Conservation (phyloP, 2,329 filamentous ascomycete species). For the Clonostachys byssicola region DNA sequence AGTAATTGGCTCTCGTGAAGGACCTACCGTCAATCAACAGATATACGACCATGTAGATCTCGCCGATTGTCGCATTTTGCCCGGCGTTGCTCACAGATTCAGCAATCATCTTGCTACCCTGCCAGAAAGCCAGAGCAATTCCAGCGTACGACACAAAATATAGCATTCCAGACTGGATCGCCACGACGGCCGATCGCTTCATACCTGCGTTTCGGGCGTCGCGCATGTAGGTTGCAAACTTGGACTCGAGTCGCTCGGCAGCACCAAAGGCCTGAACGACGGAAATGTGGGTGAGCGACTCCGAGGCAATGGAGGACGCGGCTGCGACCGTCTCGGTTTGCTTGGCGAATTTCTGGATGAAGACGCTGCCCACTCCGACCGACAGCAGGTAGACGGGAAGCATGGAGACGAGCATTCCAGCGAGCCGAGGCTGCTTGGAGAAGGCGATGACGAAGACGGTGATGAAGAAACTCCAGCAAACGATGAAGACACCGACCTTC, state of each 20-base stretch:
- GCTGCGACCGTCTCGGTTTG: conserved; percentile 65
- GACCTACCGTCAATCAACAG: conserved; percentile 55
- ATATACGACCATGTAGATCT: conserved; percentile 1
- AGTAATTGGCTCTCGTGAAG: conserved; percentile 41
- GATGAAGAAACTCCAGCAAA: conserved; percentile 68
- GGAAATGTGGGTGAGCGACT: conserved; percentile 80
- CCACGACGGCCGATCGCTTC: conserved; percentile 58
- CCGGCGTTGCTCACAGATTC: not conserved
- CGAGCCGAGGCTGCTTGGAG: conserved; percentile 78
- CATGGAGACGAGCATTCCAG: conserved; percentile 58
- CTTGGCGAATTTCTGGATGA: conserved; percentile 43
- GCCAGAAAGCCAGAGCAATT: conserved; percentile 77
- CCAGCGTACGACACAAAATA: conserved; percentile 39
- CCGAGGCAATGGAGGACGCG: conserved; percentile 77
- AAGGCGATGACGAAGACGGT: conserved; percentile 80
- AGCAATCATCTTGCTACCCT: conserved; percentile 48
- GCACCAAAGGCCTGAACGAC: conserved; percentile 85
- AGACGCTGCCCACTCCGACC: conserved; percentile 68
- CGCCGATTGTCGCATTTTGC: not conserved
- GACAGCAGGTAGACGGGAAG: conserved; percentile 17
- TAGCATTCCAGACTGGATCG: conserved; percentile 71
- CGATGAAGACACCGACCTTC: conserved; percentile 68
- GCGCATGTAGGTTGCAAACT: conserved; percentile 68
- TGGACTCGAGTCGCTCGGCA: conserved; percentile 71
- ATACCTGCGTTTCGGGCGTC: conserved; percentile 35